A percentile compares a stretch with the other conserved stretches of the same genome.
Evolutionary conservation across 495 filamentous ascomycete species (phyloP).

Genomic region (Neurospora sp.): DNA sequence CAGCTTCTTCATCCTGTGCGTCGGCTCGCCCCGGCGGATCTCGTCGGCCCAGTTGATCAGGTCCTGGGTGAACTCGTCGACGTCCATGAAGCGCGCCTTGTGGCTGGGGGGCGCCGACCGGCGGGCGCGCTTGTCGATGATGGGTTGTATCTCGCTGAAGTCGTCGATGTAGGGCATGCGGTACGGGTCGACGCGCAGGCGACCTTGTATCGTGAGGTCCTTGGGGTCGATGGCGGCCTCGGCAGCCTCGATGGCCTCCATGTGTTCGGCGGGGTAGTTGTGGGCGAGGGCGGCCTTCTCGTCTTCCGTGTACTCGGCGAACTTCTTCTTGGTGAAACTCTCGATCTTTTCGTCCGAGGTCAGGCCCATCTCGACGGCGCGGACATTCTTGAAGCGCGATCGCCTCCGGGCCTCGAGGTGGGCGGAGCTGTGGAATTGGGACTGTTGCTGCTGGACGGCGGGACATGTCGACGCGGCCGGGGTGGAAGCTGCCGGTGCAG

Average conservation of each 20-base stretch:
- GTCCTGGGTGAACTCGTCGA: constrained; percentile 47
- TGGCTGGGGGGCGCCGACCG: constrained; percentile 38
- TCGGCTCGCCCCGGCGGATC: constrained; percentile 13
- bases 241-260: constrained; percentile 76
- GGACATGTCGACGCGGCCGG: constrained; percentile 8
- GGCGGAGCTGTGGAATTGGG: constrained; percentile 35
- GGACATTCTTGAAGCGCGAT: constrained; percentile 34
- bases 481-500: constrained; percentile 4
- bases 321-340: constrained; percentile 35
- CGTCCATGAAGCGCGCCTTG: constrained; percentile 52
- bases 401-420: constrained; percentile 27
- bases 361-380: constrained; percentile 34
- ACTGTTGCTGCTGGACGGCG: constrained; percentile 9
- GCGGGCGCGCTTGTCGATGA: constrained; percentile 51
- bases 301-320: constrained; percentile 55
- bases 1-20: constrained; percentile 23
- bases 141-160: constrained; percentile 63
- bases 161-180: constrained; percentile 74
- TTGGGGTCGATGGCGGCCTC: constrained; percentile 70
- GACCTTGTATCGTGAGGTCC: constrained; percentile 65
- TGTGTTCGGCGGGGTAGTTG: constrained; percentile 69
- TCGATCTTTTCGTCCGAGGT: constrained; percentile 28
- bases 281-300: constrained; percentile 54
- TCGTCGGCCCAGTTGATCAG: constrained; percentile 36
- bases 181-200: constrained; percentile 60